Conservation (phyloP, 257 asterid species). For the Solanum bukasovii region DNA sequence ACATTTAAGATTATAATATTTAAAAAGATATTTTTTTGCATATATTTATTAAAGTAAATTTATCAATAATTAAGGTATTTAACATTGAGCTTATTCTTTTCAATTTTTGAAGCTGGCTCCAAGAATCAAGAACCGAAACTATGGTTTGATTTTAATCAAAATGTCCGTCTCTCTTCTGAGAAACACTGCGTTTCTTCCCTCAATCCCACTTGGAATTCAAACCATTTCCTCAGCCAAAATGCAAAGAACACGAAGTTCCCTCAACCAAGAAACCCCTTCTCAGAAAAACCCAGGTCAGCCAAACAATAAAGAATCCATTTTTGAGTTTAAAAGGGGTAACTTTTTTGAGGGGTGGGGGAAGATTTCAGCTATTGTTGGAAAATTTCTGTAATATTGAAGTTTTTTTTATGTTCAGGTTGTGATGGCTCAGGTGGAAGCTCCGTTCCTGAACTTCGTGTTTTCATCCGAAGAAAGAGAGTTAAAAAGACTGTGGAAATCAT, state of each 20-base stretch:
- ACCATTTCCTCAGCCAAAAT: background rate
- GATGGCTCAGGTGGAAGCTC: slow-evolving; percentile 19
- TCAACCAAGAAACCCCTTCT: slow-evolving; percentile 1
- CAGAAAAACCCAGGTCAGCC: background rate
- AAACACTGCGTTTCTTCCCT: background rate
- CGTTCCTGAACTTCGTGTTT: slow-evolving; percentile 30
- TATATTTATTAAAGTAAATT: too few species aligned
- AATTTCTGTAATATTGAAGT: background rate
- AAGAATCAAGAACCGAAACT: background rate
- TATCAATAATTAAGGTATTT: too few species aligned
- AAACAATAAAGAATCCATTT: background rate
- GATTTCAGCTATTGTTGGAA: background rate
- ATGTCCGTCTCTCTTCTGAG: background rate
- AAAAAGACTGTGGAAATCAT: slow-evolving; percentile 24
- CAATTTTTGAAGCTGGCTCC: background rate
- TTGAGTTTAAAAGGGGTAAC: background rate
- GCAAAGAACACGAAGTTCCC: background rate
- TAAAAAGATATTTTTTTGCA: too few species aligned
- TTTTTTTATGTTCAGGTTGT: slow-evolving; percentile 13
- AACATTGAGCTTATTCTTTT: too few species aligned
- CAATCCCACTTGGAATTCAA: background rate
- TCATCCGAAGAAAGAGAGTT: slow-evolving; percentile 47
- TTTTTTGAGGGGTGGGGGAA: background rate
- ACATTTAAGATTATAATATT: too few species aligned
- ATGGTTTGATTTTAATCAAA: background rate